Evolutionary conservation across 441 rosid genomes (phyloP).

Genomic region (Cnidoscolus chayamansa): DNA sequence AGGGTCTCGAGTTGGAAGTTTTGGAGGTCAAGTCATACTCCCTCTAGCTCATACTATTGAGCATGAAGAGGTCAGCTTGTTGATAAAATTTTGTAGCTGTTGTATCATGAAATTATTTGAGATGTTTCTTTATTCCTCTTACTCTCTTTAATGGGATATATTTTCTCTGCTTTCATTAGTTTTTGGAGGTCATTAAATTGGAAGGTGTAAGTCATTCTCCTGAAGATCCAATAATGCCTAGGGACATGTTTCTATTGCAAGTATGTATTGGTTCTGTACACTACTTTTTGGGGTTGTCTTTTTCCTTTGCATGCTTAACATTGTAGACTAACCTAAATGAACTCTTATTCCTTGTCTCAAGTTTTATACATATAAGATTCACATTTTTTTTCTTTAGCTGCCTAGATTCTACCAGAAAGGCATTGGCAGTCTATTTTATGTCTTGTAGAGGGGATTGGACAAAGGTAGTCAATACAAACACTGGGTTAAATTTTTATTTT

Average conservation of each 20-base stretch:
- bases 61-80: constrained; percentile 80
- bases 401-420: not conserved
- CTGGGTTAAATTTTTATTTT: not conserved
- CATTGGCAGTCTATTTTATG: not conserved
- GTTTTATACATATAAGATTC: not conserved
- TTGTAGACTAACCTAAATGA: not conserved
- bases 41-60: constrained; percentile 92
- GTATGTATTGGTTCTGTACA: constrained; percentile 36
- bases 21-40: constrained; percentile 85
- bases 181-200: constrained; percentile 85
- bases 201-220: constrained; percentile 83
- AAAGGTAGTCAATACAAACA: not conserved
- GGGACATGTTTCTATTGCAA: constrained; percentile 87
- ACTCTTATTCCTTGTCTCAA: not conserved
- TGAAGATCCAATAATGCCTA: constrained; percentile 78
- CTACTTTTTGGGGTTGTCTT: not conserved
- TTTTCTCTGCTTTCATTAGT: constrained; percentile 34
- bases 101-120: not conserved
- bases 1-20: constrained; percentile 74
- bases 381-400: not conserved
- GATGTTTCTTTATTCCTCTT: not conserved
- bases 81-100: not conserved
- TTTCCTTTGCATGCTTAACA: not conserved
- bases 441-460: not conserved
- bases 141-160: not conserved